Evolutionary conservation across 495 filamentous ascomycete genomes (phyloP), one percentile per base, ranked within the genome.

Genomic region (Talaromyces liani): DNA sequence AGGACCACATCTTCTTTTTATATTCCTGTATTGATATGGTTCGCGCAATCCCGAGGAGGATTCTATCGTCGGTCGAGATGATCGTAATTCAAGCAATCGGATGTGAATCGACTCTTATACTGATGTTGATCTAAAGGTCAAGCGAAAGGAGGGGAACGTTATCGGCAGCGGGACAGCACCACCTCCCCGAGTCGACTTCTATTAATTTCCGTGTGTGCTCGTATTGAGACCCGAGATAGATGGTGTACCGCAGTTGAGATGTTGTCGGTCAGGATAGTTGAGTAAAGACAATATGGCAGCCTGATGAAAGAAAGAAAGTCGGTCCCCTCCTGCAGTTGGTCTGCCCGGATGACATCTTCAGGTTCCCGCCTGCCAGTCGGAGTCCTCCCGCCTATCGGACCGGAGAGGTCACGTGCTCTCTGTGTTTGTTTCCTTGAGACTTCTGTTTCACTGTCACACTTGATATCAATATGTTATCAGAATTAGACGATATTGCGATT

Each of bases 1-100:
- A 93, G 72, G 86, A 86, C 91, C 88, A 93, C 79, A 93, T 85
- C 31, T 71, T 24, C 22, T 24, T 24, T 24, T 2, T 24, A 24
- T 24, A 24, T 24, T 24, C 22, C 2, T 6, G 41, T 47, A 47
- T 6, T 16, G 16, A n/a, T 18, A 7, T 10, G 16, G 41, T 47
- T 47, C 16, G 45, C 45, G 8, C 45, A 22, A n/a, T 18, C 14
- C 14, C 39, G n/a, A 4, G 29, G 18, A 20, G 7, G n/a, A 14
- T n/a, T 55, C 20, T n/a, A 27, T 55, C 4, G 51, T 2, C 9
- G 22, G 27, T 56, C 24, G 20, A 14, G 6, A 29, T 20, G 27
- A 6, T 56, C 5, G 3, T 3, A 56, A 56, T 22, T 2, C 0
- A 1, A 1, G 9, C 4, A 7, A 6, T 29, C 10, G 9, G 12